A percentile compares a stretch with the other conserved stretches of the same genome.
These are phyloP conservation scores for Exophiala sideris DNA, from an alignment of 2,329 filamentous ascomycete genomes.

Conservation along the genomic window DNA sequence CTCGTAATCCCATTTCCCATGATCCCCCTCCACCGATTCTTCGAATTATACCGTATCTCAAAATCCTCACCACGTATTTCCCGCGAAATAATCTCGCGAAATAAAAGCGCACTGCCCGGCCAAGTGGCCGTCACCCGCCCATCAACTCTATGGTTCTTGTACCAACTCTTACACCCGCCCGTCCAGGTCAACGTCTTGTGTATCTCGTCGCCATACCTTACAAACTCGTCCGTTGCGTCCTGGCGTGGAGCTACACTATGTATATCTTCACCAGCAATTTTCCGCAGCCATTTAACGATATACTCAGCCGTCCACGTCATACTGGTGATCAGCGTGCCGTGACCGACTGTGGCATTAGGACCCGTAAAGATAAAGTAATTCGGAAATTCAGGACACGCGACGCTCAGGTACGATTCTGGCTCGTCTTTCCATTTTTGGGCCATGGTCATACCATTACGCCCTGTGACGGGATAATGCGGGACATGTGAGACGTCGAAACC, in stretches of 20 bases:
- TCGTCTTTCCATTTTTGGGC: conserved; percentile 31
- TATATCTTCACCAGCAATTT: conserved; percentile 35
- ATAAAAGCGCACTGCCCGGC: conserved; percentile 32
- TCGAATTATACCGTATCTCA: conserved; percentile 12
- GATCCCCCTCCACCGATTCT: conserved; percentile 31
- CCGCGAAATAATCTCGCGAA: conserved; percentile 32
- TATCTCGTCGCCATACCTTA: conserved; percentile 33
- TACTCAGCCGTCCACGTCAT: conserved; percentile 32
- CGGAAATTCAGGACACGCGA: conserved; percentile 31
- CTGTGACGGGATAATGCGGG: conserved; percentile 36
- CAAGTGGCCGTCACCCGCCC: conserved; percentile 22
- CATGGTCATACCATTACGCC: conserved; percentile 31
- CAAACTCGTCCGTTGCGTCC: conserved; percentile 33
- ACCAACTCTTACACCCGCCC: conserved; percentile 22
- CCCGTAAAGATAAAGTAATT: conserved; percentile 37
- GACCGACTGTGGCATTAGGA: conserved; percentile 30
- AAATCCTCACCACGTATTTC: conserved; percentile 33
- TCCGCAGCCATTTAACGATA: conserved; percentile 32
- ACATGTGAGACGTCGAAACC: conserved; percentile 40
- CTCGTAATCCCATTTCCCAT: conserved; percentile 38
- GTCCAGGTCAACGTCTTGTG: conserved; percentile 31
- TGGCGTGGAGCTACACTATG: conserved; percentile 30
- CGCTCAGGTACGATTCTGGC: conserved; percentile 31
- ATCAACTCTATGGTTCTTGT: conserved; percentile 20
- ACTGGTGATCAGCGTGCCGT: conserved; percentile 31